These are phyloP conservation scores for Euclidium syriacum DNA, from an alignment of 345 rosid species.

Conservation along the genomic window DNA sequence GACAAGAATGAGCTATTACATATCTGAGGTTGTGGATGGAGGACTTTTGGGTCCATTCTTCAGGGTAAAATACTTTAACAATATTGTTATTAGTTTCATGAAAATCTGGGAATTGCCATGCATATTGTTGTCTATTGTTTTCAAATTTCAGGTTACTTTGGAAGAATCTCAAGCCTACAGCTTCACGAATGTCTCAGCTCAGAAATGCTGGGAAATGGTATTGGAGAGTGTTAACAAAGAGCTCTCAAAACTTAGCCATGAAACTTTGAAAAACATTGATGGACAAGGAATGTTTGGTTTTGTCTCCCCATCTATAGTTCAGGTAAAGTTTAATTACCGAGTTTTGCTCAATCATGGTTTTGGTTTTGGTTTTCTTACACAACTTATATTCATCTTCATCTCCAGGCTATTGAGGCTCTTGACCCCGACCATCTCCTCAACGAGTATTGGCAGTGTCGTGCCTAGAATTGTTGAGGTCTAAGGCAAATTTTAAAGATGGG, in stretches of 20 bases:
- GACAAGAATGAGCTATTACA: slow-evolving; percentile 42
- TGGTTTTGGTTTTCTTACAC: background rate
- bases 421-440: slow-evolving; percentile 53
- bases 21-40: slow-evolving; percentile 66
- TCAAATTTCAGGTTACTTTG: slow-evolving; percentile 54
- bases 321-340: slow-evolving; percentile 42
- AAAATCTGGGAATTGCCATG: background rate
- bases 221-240: slow-evolving; percentile 36
- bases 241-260: background rate
- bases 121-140: background rate
- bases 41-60: slow-evolving; percentile 76
- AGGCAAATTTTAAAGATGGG: too few species aligned
- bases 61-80: slow-evolving; percentile 40
- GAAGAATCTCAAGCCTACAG: slow-evolving; percentile 52
- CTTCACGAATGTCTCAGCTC: slow-evolving; percentile 48
- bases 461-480: too few species aligned
- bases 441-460: slow-evolving; percentile 93
- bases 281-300: slow-evolving; percentile 86
- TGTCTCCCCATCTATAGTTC: slow-evolving; percentile 41
- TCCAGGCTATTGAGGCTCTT: slow-evolving; percentile 71
- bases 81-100: background rate
- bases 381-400: slow-evolving; percentile 1
- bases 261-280: slow-evolving; percentile 29
- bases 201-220: slow-evolving; percentile 86
- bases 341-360: too few species aligned